phyloP scores from a whole-genome alignment of 805 yeast species.

The Ogataea thermomethanolica region DNA sequence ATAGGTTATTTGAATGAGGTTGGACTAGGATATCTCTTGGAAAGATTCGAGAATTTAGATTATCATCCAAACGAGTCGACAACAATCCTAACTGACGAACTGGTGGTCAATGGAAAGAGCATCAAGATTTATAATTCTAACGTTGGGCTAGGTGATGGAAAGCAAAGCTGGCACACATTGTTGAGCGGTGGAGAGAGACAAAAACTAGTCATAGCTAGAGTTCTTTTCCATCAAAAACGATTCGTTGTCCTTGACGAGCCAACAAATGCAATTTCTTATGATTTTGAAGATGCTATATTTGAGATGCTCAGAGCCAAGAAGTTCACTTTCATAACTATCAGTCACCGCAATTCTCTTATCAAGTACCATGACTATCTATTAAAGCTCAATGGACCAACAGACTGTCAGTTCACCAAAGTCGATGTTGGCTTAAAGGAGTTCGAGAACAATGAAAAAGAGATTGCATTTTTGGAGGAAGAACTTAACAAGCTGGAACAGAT shows the following conservation, averaged over 20 bases:
- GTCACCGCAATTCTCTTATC: constrained; percentile 79
- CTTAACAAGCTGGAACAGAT: constrained; percentile 56
- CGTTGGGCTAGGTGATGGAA: constrained; percentile 28
- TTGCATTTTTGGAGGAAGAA: constrained; percentile 59
- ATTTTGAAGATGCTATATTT: constrained; percentile 83
- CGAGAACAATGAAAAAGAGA: constrained; percentile 73
- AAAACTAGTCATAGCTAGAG: constrained; percentile 82
- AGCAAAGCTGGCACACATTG: constrained; percentile 71
- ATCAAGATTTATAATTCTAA: constrained; percentile 27
- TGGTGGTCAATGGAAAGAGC: constrained; percentile 26
- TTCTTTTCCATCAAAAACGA: constrained; percentile 73
- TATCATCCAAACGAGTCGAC: constrained; percentile 33
- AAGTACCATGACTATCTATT: constrained; percentile 79
- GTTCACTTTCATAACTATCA: constrained; percentile 75
- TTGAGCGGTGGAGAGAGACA: constrained; percentile 96
- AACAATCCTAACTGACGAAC: constrained; percentile 24
- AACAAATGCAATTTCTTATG: constrained; percentile 89
- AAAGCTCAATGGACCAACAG: constrained; percentile 57
- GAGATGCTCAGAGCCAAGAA: constrained; percentile 66
- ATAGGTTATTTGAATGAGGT: constrained; percentile 69
- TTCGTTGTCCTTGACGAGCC: constrained; percentile 88
- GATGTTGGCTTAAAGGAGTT: constrained; percentile 34
- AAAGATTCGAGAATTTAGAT: constrained; percentile 54
- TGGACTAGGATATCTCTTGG: constrained; percentile 72
- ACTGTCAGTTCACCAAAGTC: constrained; percentile 44